Conservation (phyloP, 805 yeast species). For the Ogataea degrootiae region DNA sequence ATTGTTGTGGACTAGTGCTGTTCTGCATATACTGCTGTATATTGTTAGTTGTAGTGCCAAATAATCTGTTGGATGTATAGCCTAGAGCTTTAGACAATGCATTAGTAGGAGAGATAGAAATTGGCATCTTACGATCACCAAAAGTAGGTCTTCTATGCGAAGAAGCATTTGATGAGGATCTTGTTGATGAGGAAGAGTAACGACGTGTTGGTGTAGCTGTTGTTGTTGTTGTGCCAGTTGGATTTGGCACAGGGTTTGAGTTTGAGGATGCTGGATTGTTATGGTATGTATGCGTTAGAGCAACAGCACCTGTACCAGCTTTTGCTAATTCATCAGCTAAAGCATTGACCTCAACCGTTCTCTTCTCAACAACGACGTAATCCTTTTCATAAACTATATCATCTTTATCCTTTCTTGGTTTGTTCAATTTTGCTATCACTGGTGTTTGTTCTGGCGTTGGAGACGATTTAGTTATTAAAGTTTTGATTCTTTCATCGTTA, state of each 20-base stretch:
- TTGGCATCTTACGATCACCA: slow-evolving; percentile 59
- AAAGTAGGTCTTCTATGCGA: slow-evolving; percentile 54
- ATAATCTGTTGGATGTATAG: slow-evolving; percentile 80
- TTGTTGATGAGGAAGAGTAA: slow-evolving; percentile 34
- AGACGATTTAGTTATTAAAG: slow-evolving; percentile 31
- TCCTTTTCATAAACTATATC: slow-evolving; percentile 68
- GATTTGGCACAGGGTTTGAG: not conserved
- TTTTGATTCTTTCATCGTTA: slow-evolving; percentile 42
- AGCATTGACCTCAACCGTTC: slow-evolving; percentile 92
- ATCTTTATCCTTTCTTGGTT: slow-evolving; percentile 10
- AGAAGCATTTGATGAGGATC: slow-evolving; percentile 44
- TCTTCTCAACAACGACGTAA: slow-evolving; percentile 91
- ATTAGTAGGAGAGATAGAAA: slow-evolving; percentile 74
- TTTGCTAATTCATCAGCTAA: slow-evolving; percentile 87
- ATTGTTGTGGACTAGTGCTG: slow-evolving; percentile 11
- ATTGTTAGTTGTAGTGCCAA: slow-evolving; percentile 42
- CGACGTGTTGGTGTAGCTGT: slow-evolving; percentile 27
- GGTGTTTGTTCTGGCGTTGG: not conserved
- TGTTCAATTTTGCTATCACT: slow-evolving; percentile 1
- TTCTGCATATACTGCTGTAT: slow-evolving; percentile 12
- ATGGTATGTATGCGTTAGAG: slow-evolving; percentile 8
- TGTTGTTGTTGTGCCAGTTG: not conserved
- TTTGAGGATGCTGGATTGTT: not conserved
- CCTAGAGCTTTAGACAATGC: slow-evolving; percentile 86
- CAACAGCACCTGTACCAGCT: slow-evolving; percentile 39